phyloP scores from a whole-genome alignment of 306 rosid genomes.

The Quercus suber region DNA sequence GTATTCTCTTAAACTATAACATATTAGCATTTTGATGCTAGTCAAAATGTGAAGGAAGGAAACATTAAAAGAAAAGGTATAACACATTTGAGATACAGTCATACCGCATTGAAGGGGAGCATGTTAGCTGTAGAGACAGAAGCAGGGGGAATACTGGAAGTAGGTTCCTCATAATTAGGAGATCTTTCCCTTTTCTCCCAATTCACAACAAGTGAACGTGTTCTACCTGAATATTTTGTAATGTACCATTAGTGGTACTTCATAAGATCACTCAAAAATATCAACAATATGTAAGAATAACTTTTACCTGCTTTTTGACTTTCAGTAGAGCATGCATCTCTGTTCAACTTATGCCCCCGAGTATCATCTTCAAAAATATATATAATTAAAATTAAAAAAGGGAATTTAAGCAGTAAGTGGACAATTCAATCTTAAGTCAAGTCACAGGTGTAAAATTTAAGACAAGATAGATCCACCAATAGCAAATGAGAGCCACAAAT shows the following conservation, averaged over 20 bases:
- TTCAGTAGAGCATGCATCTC: slow-evolving; percentile 60
- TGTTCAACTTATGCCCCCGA: slow-evolving; percentile 54
- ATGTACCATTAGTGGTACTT: slow-evolving; percentile 17
- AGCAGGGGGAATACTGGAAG: slow-evolving; percentile 52
- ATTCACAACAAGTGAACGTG: slow-evolving; percentile 58
- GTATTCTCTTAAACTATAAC: not conserved
- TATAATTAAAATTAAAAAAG: not conserved
- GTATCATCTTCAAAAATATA: slow-evolving; percentile 49
- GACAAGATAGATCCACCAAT: not conserved
- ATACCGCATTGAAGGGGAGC: slow-evolving; percentile 60
- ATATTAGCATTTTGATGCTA: not conserved
- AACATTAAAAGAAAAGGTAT: slow-evolving; percentile 11
- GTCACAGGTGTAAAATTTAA: not conserved
- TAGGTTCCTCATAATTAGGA: slow-evolving; percentile 58
- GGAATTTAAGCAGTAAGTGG: slow-evolving; percentile 20
- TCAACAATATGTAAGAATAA: slow-evolving; percentile 20
- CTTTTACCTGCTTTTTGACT: slow-evolving; percentile 70
- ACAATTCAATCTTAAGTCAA: slow-evolving; percentile 2
- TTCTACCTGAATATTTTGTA: slow-evolving; percentile 56
- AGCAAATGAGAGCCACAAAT: not conserved
- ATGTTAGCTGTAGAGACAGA: slow-evolving; percentile 46
- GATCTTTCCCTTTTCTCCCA: slow-evolving; percentile 83
- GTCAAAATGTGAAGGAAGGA: slow-evolving; percentile 17
- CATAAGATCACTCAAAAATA: slow-evolving; percentile 18
- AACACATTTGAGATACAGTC: slow-evolving; percentile 18